These are phyloP conservation scores for Hypoxylon cercidicola DNA, from an alignment of 495 filamentous ascomycete genomes.

Conservation along the genomic window DNA sequence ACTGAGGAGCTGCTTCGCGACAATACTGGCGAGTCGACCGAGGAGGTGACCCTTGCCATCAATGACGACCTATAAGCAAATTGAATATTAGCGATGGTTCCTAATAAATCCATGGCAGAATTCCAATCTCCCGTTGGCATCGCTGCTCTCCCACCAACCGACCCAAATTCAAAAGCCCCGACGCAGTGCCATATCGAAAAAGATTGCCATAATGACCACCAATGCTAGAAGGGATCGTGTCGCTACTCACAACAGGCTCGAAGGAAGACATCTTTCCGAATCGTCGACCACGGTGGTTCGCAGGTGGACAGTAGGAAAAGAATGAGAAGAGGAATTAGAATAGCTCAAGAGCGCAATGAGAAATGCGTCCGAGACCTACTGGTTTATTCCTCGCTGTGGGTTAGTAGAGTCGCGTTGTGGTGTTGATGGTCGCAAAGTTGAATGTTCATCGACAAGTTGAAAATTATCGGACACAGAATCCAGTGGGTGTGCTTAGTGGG, in stretches of 20 bases:
- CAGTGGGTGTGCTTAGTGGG: slow-evolving; percentile 45
- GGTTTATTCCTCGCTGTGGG: slow-evolving; percentile 44
- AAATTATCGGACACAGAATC: slow-evolving; percentile 47
- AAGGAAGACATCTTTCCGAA: slow-evolving; percentile 93
- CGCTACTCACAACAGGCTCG: slow-evolving; percentile 89
- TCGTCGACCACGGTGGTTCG: slow-evolving; percentile 43
- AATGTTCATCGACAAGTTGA: slow-evolving; percentile 33
- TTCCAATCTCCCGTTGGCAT: slow-evolving; percentile 11
- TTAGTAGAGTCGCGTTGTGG: slow-evolving; percentile 49
- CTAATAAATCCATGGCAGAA: not conserved
- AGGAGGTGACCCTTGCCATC: slow-evolving; percentile 99
- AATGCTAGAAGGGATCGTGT: slow-evolving; percentile 29
- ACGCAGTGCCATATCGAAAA: not conserved
- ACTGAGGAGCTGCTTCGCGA: slow-evolving; percentile 99
- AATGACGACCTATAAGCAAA: slow-evolving; percentile 79
- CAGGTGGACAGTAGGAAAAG: slow-evolving; percentile 47
- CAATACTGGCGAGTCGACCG: slow-evolving; percentile 97
- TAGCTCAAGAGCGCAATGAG: slow-evolving; percentile 46
- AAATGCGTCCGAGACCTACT: slow-evolving; percentile 47
- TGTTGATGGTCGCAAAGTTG: slow-evolving; percentile 48
- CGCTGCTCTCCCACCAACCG: not conserved
- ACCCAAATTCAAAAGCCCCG: slow-evolving; percentile 5
- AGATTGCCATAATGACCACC: not conserved
- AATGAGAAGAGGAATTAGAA: slow-evolving; percentile 40
- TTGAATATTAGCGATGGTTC: slow-evolving; percentile 15